Base-by-base conservation (phyloP, 345 rosid genomes). In the Excoecaria cochinchinensis region DNA sequence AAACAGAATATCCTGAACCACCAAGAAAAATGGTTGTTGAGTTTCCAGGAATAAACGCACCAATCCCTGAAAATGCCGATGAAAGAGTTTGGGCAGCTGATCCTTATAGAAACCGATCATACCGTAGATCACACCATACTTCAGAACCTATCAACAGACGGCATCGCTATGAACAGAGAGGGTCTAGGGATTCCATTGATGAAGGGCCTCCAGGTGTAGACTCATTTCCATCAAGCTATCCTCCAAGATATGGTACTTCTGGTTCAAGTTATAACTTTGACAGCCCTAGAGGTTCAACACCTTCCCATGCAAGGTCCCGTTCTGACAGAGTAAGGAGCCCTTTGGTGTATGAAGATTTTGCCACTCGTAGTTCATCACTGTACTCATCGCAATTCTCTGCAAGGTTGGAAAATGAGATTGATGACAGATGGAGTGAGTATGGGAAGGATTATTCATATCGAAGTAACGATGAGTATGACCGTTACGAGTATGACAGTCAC, bases 21-120 rank as follows among this genome's bases (percentile, higher is more conserved):
- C 24, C 25, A 73, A 84, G 8, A 87, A 92, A 85, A 80, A 91
- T 40, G 92, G 78, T 85, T 4, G 86, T 88, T 70, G 82, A 81
- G 74, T 95, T 95, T 81, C 98, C 95, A 0, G 99, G 99, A 75
- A 76, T 93, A 72, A 95, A 95, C 71, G 97, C 92, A 55, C 92
- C 95, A 13, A 87, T 95, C 67, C 99, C 94, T 31, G 86, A 83
- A 75, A 86, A 86, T 62, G 94, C 97, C 31, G 91, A 95, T 84
- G 84, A 81, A 83, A 72, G 80, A 71, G 83, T 69, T 36, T 95
- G 99, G 99, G 86, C 73, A 57, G 83, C 87, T 21, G 91, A 82
- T 75, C 56, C 79, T 46, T 81, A 58, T 46, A 80, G 87, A 75
- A 86, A 79, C 51, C 73, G 77, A 50, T 56, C 77, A 14, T 84